Percentiles rank a stretch among this genome's conserved stretches.
Evolutionary conservation across 345 rosid species (phyloP).

Genomic region (Lepidium aucheri): DNA sequence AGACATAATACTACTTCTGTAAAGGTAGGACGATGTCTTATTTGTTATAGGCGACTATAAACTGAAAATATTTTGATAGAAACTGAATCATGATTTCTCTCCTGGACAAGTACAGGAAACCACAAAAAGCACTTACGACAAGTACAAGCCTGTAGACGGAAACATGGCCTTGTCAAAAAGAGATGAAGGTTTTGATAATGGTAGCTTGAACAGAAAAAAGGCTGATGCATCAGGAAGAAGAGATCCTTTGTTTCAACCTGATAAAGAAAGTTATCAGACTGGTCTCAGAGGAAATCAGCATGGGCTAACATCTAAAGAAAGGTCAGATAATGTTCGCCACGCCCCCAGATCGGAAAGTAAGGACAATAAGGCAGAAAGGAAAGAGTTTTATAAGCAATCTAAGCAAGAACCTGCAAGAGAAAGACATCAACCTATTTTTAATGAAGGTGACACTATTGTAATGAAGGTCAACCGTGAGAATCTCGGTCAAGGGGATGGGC

Average conservation of each 20-base stretch:
- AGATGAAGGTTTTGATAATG: slow-evolving; percentile 20
- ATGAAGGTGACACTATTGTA: slow-evolving; percentile 9
- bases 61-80: not conserved
- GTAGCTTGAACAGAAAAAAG: slow-evolving; percentile 22
- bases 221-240: slow-evolving; percentile 24
- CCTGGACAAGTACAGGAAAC: slow-evolving; percentile 14
- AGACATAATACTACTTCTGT: slow-evolving; percentile 25
- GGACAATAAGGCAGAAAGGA: slow-evolving; percentile 8
- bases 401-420: slow-evolving; percentile 19
- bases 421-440: slow-evolving; percentile 19
- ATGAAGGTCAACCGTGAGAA: slow-evolving; percentile 27
- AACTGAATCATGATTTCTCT: slow-evolving; percentile 1
- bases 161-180: slow-evolving; percentile 25
- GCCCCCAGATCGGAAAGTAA: slow-evolving; percentile 2
- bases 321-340: slow-evolving; percentile 1
- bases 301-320: slow-evolving; percentile 9
- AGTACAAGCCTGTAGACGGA: slow-evolving; percentile 28
- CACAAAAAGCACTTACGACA: slow-evolving; percentile 21
- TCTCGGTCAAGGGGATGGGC: slow-evolving; percentile 28
- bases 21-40: slow-evolving; percentile 36
- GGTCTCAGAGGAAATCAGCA: slow-evolving; percentile 14
- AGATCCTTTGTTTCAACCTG: slow-evolving; percentile 12
- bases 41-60: not conserved
- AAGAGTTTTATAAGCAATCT: not conserved
- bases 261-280: slow-evolving; percentile 8